These are phyloP conservation scores for Thecaphora thlaspeos DNA, from an alignment of 1,284 basidiomycete genomes.

Conservation along the genomic window DNA sequence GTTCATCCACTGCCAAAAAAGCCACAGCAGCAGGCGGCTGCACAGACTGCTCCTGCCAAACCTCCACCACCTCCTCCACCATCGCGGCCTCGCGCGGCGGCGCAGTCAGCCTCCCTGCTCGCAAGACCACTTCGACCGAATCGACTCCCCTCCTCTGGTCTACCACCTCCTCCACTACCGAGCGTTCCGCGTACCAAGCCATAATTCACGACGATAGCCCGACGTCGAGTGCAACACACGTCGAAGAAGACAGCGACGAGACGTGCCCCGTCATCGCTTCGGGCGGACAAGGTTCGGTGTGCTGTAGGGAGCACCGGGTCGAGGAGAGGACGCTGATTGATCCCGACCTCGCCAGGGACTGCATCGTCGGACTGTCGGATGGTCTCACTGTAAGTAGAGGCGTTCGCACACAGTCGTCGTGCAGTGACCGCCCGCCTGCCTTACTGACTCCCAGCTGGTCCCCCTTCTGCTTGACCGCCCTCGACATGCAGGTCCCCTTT, in stretches of 20 bases:
- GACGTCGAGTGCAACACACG: constrained; percentile 6
- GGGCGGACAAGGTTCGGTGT: constrained; percentile 54
- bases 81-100: background rate
- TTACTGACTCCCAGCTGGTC: background rate
- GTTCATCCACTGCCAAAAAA: constrained; percentile 18
- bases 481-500: constrained; percentile 49
- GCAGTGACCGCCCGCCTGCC: too few species aligned
- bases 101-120: constrained; percentile 20
- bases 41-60: constrained; percentile 31
- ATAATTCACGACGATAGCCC: constrained; percentile 2
- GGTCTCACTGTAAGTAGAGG: constrained; percentile 78
- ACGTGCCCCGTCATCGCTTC: constrained; percentile 17
- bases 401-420: too few species aligned
- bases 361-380: constrained; percentile 87
- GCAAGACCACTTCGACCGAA: constrained; percentile 11
- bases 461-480: background rate
- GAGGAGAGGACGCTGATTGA: constrained; percentile 74
- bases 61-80: constrained; percentile 5
- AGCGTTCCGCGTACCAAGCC: constrained; percentile 10
- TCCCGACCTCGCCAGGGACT: constrained; percentile 78
- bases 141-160: constrained; percentile 35
- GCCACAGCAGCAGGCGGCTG: constrained; percentile 8
- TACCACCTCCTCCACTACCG: constrained; percentile 7
- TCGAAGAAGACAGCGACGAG: constrained; percentile 24
- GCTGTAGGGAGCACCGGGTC: constrained; percentile 77